Conservation (phyloP, 768 basidiomycete genomes). For the Daedaleopsis sinensis region DNA sequence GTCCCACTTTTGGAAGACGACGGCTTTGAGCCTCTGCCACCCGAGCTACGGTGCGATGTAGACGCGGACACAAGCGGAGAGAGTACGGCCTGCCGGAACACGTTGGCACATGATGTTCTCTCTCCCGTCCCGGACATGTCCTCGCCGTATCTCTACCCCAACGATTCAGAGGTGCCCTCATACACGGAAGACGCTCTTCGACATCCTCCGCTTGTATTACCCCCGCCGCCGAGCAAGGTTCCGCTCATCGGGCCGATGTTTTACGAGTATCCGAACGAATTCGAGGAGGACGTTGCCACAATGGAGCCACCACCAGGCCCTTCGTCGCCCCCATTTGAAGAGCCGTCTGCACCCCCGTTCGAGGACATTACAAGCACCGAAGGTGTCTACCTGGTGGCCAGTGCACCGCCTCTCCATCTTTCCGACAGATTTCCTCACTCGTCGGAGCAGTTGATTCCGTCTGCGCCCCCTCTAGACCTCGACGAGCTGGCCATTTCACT, state of each 20-base stretch:
- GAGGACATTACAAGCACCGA: neutral
- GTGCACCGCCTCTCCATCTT: constrained; percentile 14
- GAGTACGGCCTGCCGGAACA: constrained; percentile 1
- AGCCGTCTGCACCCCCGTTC: constrained; percentile 1
- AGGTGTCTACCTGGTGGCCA: neutral
- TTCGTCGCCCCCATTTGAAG: constrained; percentile 10
- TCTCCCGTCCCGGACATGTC: constrained; percentile 1
- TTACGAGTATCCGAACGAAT: constrained; percentile 32
- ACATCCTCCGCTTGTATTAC: constrained; percentile 20
- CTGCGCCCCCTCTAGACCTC: constrained; percentile 10
- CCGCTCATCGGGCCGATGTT: constrained; percentile 26
- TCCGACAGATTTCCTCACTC: neutral
- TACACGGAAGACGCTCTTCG: constrained; percentile 21
- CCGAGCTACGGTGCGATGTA: constrained; percentile 13
- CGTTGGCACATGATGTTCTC: constrained; percentile 11
- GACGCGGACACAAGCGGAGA: neutral
- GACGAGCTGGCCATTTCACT: neutral
- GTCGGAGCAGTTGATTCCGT: constrained; percentile 6
- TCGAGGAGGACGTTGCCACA: constrained; percentile 28
- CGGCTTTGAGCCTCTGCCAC: constrained; percentile 20
- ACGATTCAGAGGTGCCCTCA: constrained; percentile 16
- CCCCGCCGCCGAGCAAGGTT: constrained; percentile 29
- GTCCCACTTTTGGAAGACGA: constrained; percentile 27
- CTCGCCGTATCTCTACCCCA: constrained; percentile 4
- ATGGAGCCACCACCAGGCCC: constrained; percentile 19